Conservation (phyloP, 2,329 filamentous ascomycete genomes). For the Rutstroemia sp. region DNA sequence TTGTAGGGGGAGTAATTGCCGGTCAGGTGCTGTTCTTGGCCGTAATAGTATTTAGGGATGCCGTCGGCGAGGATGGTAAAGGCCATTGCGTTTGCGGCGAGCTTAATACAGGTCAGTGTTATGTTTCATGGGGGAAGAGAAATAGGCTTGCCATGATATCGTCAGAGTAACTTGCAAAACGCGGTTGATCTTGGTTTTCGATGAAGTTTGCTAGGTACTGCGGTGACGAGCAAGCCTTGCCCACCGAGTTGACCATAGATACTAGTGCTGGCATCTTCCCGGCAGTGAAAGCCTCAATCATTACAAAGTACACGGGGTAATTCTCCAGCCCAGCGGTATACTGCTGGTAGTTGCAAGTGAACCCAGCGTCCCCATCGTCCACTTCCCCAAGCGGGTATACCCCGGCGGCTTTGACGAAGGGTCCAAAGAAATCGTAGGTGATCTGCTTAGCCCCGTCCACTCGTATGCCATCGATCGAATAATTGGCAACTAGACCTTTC, state of each 20-base stretch:
- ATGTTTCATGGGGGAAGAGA: too few relatives aligned
- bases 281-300: slow-evolving; percentile 18
- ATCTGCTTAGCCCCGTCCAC: slow-evolving; percentile 41
- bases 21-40: slow-evolving; percentile 44
- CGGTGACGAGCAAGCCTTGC: slow-evolving; percentile 24
- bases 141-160: slow-evolving; percentile 12
- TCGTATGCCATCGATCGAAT: slow-evolving; percentile 39
- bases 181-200: slow-evolving; percentile 36
- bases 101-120: slow-evolving; percentile 1
- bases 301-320: slow-evolving; percentile 13
- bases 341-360: slow-evolving; percentile 25
- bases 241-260: slow-evolving; percentile 7
- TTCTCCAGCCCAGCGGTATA: slow-evolving; percentile 13
- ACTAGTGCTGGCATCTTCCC: slow-evolving; percentile 9
- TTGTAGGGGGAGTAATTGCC: slow-evolving; percentile 33
- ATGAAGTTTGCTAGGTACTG: slow-evolving; percentile 32
- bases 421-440: slow-evolving; percentile 44
- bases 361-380: slow-evolving; percentile 43
- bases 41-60: slow-evolving; percentile 45
- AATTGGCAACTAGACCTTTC: slow-evolving; percentile 32
- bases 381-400: slow-evolving; percentile 57
- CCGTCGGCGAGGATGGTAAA: slow-evolving; percentile 43
- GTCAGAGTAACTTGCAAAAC: slow-evolving; percentile 30
- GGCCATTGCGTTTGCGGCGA: slow-evolving; percentile 39
- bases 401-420: slow-evolving; percentile 44